Evolutionary conservation across 2,329 filamentous ascomycete genomes (phyloP).

Genomic region (Ascochyta fabae): DNA sequence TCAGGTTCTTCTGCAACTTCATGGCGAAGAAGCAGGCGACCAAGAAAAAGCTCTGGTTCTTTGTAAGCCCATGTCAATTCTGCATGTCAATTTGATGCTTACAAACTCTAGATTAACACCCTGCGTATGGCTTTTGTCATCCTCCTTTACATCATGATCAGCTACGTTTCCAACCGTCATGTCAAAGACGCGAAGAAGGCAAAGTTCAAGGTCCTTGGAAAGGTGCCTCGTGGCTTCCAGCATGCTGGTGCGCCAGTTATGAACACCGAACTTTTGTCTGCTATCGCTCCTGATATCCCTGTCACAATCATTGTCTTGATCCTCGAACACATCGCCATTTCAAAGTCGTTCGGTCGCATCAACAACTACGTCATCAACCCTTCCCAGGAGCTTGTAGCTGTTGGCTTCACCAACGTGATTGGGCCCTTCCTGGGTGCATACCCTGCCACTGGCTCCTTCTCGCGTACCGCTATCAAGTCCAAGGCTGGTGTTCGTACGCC

Average conservation of each 20-base stretch:
- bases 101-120: conserved; percentile 64
- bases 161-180: conserved; percentile 77
- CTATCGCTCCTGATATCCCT: conserved; percentile 76
- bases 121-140: conserved; percentile 92
- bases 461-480: conserved; percentile 94
- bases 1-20: conserved; percentile 67
- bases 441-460: conserved; percentile 94
- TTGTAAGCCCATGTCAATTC: conserved; percentile 51
- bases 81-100: neutral
- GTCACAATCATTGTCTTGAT: conserved; percentile 89
- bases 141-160: conserved; percentile 88
- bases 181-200: conserved; percentile 57
- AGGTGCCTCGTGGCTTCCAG: conserved; percentile 85
- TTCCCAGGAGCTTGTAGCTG: conserved; percentile 94
- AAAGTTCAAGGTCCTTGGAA: conserved; percentile 74
- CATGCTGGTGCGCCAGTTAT: conserved; percentile 77
- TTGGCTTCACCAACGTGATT: conserved; percentile 87
- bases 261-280: conserved; percentile 68
- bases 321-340: conserved; percentile 96
- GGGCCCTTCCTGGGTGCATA: conserved; percentile 92
- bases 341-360: conserved; percentile 92
- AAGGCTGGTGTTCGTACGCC: conserved; percentile 95
- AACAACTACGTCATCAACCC: conserved; percentile 98
- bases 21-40: conserved; percentile 73
- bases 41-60: conserved; percentile 84